Evolutionary conservation across 148 eudicot species (phyloP).

Genomic region (Hydrangea macrophylla): DNA sequence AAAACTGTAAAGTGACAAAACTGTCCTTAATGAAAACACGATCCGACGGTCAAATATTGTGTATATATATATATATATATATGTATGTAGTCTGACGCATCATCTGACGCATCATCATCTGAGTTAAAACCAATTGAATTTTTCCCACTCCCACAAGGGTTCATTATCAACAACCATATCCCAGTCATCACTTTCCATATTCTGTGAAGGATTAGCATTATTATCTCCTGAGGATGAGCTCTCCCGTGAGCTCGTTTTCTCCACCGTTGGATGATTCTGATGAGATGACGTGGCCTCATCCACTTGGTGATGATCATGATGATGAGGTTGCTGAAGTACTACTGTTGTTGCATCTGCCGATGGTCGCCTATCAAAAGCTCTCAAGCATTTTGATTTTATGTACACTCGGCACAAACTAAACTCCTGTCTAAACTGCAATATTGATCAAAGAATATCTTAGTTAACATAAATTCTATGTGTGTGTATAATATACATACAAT

Average conservation of each 20-base stretch:
- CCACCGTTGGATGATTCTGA: constrained; percentile 5
- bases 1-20: too few relatives aligned
- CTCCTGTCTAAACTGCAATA: constrained; percentile 28
- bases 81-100: too few relatives aligned
- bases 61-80: too few relatives aligned
- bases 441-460: too few relatives aligned
- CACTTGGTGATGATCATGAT: not conserved
- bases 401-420: constrained; percentile 42
- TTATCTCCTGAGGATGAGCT: constrained; percentile 21
- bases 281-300: not conserved
- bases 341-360: not conserved
- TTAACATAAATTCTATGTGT: too few relatives aligned
- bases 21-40: too few relatives aligned
- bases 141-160: constrained; percentile 31
- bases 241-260: constrained; percentile 3
- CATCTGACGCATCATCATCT: not conserved
- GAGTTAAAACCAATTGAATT: constrained; percentile 6
- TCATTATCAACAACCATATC: constrained; percentile 14
- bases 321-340: not conserved
- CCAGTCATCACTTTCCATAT: not conserved
- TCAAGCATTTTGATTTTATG: constrained; percentile 30
- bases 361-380: constrained; percentile 47
- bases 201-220: constrained; percentile 4
- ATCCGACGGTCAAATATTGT: too few relatives aligned
- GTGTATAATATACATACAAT: too few relatives aligned